Evolutionary conservation across 1,284 basidiomycete genomes (phyloP).

Genomic region (Megacollybia platyphylla): DNA sequence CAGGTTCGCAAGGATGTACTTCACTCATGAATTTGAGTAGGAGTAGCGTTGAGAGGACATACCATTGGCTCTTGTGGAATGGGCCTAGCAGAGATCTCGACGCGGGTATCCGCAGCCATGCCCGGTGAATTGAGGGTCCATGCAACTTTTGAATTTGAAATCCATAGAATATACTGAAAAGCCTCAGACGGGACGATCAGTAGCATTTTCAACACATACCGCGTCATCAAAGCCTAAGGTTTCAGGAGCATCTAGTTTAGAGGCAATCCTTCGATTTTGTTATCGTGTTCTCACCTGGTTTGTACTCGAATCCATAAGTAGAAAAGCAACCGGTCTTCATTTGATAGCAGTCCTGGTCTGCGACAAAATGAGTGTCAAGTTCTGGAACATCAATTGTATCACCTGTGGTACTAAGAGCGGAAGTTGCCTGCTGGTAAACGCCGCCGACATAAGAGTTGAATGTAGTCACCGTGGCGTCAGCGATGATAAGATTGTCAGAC

Average conservation of each 20-base stretch:
- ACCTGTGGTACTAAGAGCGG: conserved; percentile 23
- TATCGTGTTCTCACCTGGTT: background rate
- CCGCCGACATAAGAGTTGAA: conserved; percentile 50
- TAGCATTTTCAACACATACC: background rate
- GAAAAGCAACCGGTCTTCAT: background rate
- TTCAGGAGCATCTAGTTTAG: too few relatives aligned
- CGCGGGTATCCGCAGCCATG: conserved; percentile 38
- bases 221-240: conserved; percentile 27
- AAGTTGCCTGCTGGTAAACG: conserved; percentile 31
- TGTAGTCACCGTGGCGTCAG: conserved; percentile 27
- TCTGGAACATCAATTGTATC: conserved; percentile 12
- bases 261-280: too few relatives aligned
- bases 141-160: conserved; percentile 35
- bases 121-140: conserved; percentile 55
- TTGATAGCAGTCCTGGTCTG: conserved; percentile 4
- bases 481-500: conserved; percentile 32
- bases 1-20: conserved; percentile 54
- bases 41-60: conserved; percentile 1
- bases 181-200: background rate
- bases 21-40: conserved; percentile 3
- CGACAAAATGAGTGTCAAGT: background rate
- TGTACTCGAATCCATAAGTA: conserved; percentile 2
- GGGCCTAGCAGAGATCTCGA: conserved; percentile 45
- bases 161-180: conserved; percentile 49
- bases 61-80: conserved; percentile 62